A percentile compares a stretch with the other conserved stretches of the same genome.
Evolutionary conservation across 2,329 filamentous ascomycete species (phyloP).

Genomic region (Karstenula rhodostoma): DNA sequence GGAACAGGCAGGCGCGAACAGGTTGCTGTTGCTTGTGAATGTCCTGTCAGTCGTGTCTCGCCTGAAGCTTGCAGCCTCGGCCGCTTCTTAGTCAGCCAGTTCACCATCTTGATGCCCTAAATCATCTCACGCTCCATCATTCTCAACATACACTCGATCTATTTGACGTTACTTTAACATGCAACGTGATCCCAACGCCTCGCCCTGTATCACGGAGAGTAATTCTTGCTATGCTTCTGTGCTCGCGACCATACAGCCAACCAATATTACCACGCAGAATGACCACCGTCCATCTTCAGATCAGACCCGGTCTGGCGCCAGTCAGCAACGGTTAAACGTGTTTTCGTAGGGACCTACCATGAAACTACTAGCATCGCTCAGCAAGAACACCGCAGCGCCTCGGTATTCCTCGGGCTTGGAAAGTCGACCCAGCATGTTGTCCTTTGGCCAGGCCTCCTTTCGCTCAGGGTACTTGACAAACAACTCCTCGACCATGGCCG

Average conservation of each 20-base stretch:
- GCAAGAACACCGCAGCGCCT: conserved; percentile 49
- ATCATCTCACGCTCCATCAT: too few relatives aligned
- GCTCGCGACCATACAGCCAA: neutral
- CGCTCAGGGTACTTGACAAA: conserved; percentile 78
- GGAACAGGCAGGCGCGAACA: conserved; percentile 6
- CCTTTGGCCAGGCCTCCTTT: conserved; percentile 73
- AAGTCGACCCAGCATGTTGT: conserved; percentile 77
- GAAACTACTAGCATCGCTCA: conserved; percentile 52
- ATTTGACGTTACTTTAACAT: neutral
- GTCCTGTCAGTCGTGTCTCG: neutral
- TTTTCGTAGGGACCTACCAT: conserved; percentile 36
- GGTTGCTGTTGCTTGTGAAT: neutral
- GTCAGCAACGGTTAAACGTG: conserved; percentile 15
- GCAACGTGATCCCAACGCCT: neutral
- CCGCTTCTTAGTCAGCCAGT: conserved; percentile 5
- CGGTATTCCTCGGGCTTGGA: conserved; percentile 48
- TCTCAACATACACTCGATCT: too few relatives aligned
- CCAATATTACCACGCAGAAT: conserved; percentile 45
- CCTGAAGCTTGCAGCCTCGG: conserved; percentile 7
- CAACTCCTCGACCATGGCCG: conserved; percentile 82
- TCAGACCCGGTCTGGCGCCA: conserved; percentile 44
- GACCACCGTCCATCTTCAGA: conserved; percentile 50
- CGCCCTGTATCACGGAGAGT: neutral
- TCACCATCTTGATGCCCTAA: too few relatives aligned
- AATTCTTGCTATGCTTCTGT: neutral